phyloP scores from a whole-genome alignment of 768 basidiomycete species.

The Mycena sanguinolenta region DNA sequence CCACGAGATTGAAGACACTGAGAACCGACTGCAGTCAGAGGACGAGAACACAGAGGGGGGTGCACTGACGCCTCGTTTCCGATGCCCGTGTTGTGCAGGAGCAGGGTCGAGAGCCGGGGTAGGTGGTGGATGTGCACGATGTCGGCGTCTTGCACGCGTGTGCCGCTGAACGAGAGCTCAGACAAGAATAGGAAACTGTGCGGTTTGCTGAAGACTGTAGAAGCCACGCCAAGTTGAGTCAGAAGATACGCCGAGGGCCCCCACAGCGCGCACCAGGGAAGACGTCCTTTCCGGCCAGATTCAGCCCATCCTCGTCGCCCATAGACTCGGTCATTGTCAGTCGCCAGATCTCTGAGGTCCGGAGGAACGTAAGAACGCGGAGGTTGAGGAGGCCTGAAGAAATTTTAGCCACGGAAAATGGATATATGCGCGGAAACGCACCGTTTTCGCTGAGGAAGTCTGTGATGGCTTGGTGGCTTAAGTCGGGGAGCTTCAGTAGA shows the following conservation, averaged over 20 bases:
- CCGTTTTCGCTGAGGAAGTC: slow-evolving; percentile 55
- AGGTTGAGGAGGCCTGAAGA: slow-evolving; percentile 62
- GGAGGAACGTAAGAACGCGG: slow-evolving; percentile 58
- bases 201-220: slow-evolving; percentile 63
- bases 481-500: slow-evolving; percentile 45
- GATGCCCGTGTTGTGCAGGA: slow-evolving; percentile 66
- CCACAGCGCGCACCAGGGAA: slow-evolving; percentile 53
- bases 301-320: slow-evolving; percentile 62
- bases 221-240: slow-evolving; percentile 14
- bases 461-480: slow-evolving; percentile 59
- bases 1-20: slow-evolving; percentile 70
- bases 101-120: slow-evolving; percentile 60
- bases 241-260: slow-evolving; percentile 2
- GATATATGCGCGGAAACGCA: slow-evolving; percentile 29
- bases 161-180: slow-evolving; percentile 64
- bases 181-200: slow-evolving; percentile 65
- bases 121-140: slow-evolving; percentile 67
- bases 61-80: slow-evolving; percentile 71
- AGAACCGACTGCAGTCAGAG: slow-evolving; percentile 19
- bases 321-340: slow-evolving; percentile 64
- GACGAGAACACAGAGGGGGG: not conserved
- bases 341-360: slow-evolving; percentile 57
- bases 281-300: slow-evolving; percentile 58
- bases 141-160: slow-evolving; percentile 61
- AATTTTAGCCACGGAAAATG: slow-evolving; percentile 4